Evolutionary conservation across 75 land plant species (phyloP), one percentile per base, ranked within the genome.

Genomic region (Sequoia sempervirens): DNA sequence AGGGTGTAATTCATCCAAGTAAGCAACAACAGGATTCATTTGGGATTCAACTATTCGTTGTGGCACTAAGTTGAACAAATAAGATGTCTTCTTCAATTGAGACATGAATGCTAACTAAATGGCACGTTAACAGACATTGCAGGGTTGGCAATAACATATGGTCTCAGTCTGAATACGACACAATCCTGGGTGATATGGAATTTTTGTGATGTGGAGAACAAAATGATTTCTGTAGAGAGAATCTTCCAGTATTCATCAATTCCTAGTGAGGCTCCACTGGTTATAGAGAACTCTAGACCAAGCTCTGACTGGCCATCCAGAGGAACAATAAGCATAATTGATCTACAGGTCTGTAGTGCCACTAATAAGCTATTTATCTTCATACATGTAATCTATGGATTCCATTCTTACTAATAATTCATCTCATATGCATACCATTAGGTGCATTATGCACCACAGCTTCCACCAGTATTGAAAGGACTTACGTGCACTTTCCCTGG

Each of bases 111-210:
- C 36, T 34, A 73, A 73, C 20, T 13, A 79, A 10, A 47, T 46
- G 52, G 47, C 50, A 46, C 34, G 32, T 54, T 70, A 80, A 9
- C 83, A 96, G 99, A 93, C 40, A 68, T 93, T 80, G 97, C 95
- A 28, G 98, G 97, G 6, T 86, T 96, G 36, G 91, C 95, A 26
- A 94, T 96, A 70, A 92, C 93, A 53, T 96, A 93, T 89, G 97
- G 97, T 15, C 83, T 96, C 0, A 91, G 84, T 79, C 80, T 96
- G 85, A 96, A 93, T 79, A 78, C 81, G 83, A 34, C 88, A 82
- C 94, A 89, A 85, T 86, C 92, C 3, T 83, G 82, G 83, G 87
- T 92, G 12, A 87, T 95, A 66, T 93, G 95, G 95, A 83, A 43
- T 52, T 45, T 95, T 13, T 96, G 97, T 86, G 82, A 91, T 47